phyloP scores from a whole-genome alignment of 768 basidiomycete species.

The Fistulinella prunicolor region DNA sequence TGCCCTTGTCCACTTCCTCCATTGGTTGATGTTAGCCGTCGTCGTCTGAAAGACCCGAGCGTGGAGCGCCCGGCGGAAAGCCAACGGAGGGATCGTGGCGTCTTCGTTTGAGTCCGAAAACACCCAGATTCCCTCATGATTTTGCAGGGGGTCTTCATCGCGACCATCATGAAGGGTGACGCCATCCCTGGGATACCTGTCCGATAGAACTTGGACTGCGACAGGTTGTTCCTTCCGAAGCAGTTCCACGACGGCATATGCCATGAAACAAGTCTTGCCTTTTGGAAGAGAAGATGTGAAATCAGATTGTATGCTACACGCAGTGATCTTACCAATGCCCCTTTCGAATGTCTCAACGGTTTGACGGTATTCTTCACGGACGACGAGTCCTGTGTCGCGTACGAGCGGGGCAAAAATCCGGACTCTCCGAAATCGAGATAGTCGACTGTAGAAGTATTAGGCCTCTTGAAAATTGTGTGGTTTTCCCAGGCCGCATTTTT shows the following conservation, averaged over 20 bases:
- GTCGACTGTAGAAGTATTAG: neutral
- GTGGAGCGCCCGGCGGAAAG: neutral
- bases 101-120: slow-evolving; percentile 3
- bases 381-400: neutral
- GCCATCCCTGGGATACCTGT: neutral
- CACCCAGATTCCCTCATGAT: neutral
- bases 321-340: slow-evolving; percentile 7
- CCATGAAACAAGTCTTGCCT: slow-evolving; percentile 9
- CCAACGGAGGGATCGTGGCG: neutral
- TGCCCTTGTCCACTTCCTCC: slow-evolving; percentile 7
- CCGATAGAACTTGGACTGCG: slow-evolving; percentile 2
- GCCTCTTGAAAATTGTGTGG: neutral
- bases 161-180: neutral
- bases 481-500: slow-evolving; percentile 3
- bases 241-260: slow-evolving; percentile 4
- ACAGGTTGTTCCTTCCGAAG: slow-evolving; percentile 1
- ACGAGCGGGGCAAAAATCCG: neutral
- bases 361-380: slow-evolving; percentile 3
- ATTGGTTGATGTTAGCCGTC: neutral
- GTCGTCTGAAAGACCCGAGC: slow-evolving; percentile 7
- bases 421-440: slow-evolving; percentile 6
- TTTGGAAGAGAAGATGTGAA: neutral
- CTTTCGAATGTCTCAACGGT: slow-evolving; percentile 1
- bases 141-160: neutral
- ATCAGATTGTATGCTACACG: neutral